Conservation (phyloP, 2,329 filamentous ascomycete genomes). For the Exophiala xenobiotica region DNA sequence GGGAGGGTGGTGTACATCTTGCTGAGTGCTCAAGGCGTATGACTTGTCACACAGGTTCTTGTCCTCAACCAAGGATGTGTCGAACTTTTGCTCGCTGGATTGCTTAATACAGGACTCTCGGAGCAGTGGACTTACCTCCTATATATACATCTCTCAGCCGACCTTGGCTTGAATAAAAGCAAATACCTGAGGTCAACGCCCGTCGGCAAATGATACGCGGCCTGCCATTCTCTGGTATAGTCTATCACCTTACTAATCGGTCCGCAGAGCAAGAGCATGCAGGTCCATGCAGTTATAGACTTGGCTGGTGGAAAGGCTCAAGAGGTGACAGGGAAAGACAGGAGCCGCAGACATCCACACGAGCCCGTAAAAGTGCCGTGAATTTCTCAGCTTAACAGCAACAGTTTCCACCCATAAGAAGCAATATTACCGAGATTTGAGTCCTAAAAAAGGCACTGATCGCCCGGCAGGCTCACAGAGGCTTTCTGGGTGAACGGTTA, state of each 20-base stretch:
- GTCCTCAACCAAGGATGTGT: neutral
- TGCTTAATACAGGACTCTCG: neutral
- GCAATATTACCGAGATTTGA: neutral
- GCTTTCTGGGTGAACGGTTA: neutral
- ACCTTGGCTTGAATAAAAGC: neutral
- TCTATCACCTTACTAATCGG: constrained; percentile 1
- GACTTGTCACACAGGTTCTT: no score
- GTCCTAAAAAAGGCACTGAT: neutral
- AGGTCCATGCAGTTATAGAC: neutral
- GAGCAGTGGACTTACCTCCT: neutral
- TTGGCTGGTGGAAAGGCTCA: neutral
- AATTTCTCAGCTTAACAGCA: neutral
- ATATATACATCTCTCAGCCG: neutral
- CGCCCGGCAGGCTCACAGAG: neutral
- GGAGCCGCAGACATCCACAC: neutral
- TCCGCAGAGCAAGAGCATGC: neutral
- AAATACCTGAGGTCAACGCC: neutral
- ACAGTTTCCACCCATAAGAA: neutral
- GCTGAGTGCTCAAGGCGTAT: neutral
- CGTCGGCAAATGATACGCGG: neutral
- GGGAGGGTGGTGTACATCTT: constrained; percentile 23
- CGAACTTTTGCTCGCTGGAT: neutral
- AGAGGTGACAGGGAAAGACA: neutral
- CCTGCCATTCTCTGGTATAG: neutral
- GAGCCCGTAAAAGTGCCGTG: neutral